Evolutionary conservation across 805 yeast species (phyloP).

Genomic region (Wickerhamomyces sydowiorum): DNA sequence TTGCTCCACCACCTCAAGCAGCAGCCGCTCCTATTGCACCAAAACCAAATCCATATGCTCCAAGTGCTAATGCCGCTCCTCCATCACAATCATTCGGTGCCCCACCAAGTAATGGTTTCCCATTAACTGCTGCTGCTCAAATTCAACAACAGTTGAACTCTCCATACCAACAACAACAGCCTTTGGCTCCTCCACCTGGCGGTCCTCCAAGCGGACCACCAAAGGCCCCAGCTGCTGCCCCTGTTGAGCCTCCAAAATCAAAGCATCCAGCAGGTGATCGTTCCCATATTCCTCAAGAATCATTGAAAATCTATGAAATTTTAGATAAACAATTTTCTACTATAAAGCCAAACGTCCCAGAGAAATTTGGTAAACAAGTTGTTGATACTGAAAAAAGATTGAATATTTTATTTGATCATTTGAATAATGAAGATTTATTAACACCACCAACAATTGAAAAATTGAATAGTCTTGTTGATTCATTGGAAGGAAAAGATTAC

Average conservation of each 20-base stretch:
- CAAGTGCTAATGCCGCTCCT: conserved; percentile 14
- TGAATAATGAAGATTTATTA: conserved; percentile 67
- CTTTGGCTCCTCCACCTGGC: conserved; percentile 22
- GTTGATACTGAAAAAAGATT: conserved; percentile 80
- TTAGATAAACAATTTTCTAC: conserved; percentile 50
- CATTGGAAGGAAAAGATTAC: conserved; percentile 50
- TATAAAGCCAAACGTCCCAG: conserved; percentile 71
- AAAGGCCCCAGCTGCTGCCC: conserved; percentile 6
- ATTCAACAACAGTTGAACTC: conserved; percentile 5
- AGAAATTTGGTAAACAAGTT: conserved; percentile 64
- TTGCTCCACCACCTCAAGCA: conserved; percentile 18
- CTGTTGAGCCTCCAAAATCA: conserved; percentile 13
- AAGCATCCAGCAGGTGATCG: conserved; percentile 61
- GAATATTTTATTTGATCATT: conserved; percentile 66
- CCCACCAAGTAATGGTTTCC: conserved; percentile 22
- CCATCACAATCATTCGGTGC: conserved; percentile 24
- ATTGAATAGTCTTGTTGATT: conserved; percentile 44
- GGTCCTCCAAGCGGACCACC: conserved; percentile 9
- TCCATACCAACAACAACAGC: conserved; percentile 14
- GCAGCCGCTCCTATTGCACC: conserved; percentile 10
- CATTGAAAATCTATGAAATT: conserved; percentile 51
- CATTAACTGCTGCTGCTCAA: conserved; percentile 12
- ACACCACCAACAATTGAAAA: conserved; percentile 48
- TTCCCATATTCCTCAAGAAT: conserved; percentile 54
- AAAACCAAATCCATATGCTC: conserved; percentile 18